A percentile compares a stretch with the other conserved stretches of the same genome.
Evolutionary conservation across 2,329 filamentous ascomycete genomes (phyloP).

Genomic region (Lasiodiplodia sp.): DNA sequence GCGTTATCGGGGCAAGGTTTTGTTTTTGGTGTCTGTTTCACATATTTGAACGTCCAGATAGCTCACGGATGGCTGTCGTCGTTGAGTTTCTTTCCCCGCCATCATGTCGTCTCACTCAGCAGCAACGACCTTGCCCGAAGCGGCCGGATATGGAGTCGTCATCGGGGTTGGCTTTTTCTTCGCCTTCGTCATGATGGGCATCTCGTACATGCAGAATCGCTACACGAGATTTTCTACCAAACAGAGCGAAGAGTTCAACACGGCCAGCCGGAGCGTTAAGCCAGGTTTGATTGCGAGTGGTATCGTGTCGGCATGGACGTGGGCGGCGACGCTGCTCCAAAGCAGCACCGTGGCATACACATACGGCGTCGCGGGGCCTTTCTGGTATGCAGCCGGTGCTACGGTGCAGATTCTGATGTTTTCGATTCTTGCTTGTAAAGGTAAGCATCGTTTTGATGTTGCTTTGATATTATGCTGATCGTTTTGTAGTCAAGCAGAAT

Average conservation of each 20-base stretch:
- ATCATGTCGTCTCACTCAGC: slow-evolving; percentile 18
- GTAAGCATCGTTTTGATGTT: slow-evolving; percentile 29
- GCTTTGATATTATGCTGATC: not conserved
- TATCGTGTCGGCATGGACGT: slow-evolving; percentile 47
- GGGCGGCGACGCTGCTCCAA: slow-evolving; percentile 42
- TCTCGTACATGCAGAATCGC: slow-evolving; percentile 50
- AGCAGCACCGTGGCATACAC: slow-evolving; percentile 43
- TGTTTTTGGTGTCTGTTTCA: not conserved
- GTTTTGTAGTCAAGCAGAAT: slow-evolving; percentile 57
- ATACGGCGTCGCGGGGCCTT: slow-evolving; percentile 44
- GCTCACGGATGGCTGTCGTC: not conserved
- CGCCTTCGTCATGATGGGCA: slow-evolving; percentile 44
- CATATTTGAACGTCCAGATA: not conserved
- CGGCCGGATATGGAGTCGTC: slow-evolving; percentile 42
- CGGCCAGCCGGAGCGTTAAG: slow-evolving; percentile 59
- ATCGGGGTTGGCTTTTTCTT: slow-evolving; percentile 45
- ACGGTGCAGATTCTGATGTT: slow-evolving; percentile 56
- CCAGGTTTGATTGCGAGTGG: slow-evolving; percentile 62
- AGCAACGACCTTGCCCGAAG: slow-evolving; percentile 8
- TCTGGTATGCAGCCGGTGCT: slow-evolving; percentile 53
- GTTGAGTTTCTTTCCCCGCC: not conserved
- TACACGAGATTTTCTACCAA: slow-evolving; percentile 41
- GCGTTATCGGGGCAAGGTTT: not conserved
- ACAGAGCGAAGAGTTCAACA: slow-evolving; percentile 65
- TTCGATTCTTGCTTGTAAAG: slow-evolving; percentile 50